Evolutionary conservation across 2,329 filamentous ascomycete species (phyloP).

Genomic region (Niveomyces coronatus): DNA sequence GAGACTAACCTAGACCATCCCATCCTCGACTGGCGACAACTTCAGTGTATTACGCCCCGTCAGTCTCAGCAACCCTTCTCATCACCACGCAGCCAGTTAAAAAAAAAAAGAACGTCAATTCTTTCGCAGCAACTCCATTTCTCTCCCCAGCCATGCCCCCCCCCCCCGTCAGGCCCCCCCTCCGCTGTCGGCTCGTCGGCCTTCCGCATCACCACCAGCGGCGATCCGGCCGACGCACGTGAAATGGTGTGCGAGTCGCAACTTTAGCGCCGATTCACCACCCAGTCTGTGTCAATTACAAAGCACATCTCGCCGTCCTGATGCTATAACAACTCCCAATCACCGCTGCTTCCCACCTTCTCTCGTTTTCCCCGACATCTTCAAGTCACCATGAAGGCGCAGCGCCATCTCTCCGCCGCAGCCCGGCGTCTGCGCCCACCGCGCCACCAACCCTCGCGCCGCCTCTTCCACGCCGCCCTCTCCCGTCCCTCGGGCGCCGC

Average conservation of each 20-base stretch:
- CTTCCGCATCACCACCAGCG: background rate
- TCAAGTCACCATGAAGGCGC: conserved; percentile 8
- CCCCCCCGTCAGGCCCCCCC: background rate
- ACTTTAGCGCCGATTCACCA: conserved; percentile 7
- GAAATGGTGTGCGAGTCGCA: conserved; percentile 17
- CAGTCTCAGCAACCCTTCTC: too few relatives aligned
- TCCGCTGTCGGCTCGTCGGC: conserved; percentile 10
- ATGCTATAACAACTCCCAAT: background rate
- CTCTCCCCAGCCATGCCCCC: too few relatives aligned
- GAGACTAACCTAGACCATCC: too few relatives aligned
- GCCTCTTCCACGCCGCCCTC: conserved; percentile 2
- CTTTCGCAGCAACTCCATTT: too few relatives aligned
- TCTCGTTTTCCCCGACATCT: background rate
- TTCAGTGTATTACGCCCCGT: too few relatives aligned
- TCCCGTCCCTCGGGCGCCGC: conserved; percentile 27
- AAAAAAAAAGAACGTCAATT: too few relatives aligned
- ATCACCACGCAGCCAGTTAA: too few relatives aligned
- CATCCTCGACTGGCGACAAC: too few relatives aligned
- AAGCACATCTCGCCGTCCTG: background rate
- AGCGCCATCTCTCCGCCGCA: conserved; percentile 8
- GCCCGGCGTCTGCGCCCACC: conserved; percentile 6
- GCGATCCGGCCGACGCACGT: conserved; percentile 13
- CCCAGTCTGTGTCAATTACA: conserved; percentile 5
- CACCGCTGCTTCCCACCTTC: background rate
- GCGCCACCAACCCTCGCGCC: conserved; percentile 12